Base-by-base conservation (phyloP, 2,329 filamentous ascomycete species). In the Penicillium glabrum region DNA sequence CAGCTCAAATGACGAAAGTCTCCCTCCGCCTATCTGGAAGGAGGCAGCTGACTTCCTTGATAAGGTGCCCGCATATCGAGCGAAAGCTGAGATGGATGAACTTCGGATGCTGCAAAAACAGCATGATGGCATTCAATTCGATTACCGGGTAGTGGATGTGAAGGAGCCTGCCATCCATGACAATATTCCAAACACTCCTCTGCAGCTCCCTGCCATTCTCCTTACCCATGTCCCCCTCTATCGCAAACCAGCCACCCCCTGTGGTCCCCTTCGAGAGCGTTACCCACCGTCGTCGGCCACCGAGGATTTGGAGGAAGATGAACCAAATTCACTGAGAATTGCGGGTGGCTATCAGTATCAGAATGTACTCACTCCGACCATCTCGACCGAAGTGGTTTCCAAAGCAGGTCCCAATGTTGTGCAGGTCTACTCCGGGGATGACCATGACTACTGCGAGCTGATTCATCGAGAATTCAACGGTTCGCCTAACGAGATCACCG, bases 361-460 rank as follows among this genome's bases (percentile, higher is more conserved):
- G 72, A 99, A 97, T 67, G 93, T 97, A 3, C 84, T 99, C 26
- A 89, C 84, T 50, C 85, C 88, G 49, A 82, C 85, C 2, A 86
- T 97, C 63, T 95, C 93, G 0, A 82, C 86, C 46, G 86, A 87
- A 51, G 79, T 99, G 37, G 79, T 96, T 43, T 83, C 88, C 58
- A 90, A 87, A 61, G 81, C 96, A 33, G 92, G 91, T 0, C 69
- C 74, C 33, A 90, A 95, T 60, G 85, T 98, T 13, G 82, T 86
- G 3, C 89, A 95, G 62, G 89, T 93, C 44, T 99, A 98, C 70
- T 96, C 92, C 0, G 95, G 95, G 11, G 95, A 99, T 67, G 95
- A 99, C 70, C 95, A 99, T 77, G 95, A 99, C 77, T 97, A 98
- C 77, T 99, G 95, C 76, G 93, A 96, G 68, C 78, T 98, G 7